phyloP scores from a whole-genome alignment of 345 rosid genomes.

The Salix brachista region DNA sequence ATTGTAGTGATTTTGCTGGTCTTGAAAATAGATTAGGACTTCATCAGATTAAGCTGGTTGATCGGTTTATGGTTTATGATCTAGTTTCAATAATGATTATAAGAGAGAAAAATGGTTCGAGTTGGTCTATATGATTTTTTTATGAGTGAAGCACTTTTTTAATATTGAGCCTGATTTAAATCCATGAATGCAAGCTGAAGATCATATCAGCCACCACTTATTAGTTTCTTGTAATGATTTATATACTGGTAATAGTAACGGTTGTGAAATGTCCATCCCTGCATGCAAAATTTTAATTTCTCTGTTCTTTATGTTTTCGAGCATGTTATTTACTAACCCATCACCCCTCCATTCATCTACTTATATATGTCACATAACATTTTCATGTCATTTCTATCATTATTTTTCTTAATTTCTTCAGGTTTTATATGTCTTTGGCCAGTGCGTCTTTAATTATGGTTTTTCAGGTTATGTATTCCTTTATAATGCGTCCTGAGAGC shows the following conservation, averaged over 20 bases:
- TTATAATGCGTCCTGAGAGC: constrained; percentile 61
- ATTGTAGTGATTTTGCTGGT: not conserved
- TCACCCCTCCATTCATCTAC: not conserved
- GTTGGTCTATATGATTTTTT: not conserved
- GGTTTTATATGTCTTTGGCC: not conserved
- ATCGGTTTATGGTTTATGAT: not conserved
- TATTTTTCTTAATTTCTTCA: not conserved
- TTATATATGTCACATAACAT: not conserved
- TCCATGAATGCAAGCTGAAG: not conserved
- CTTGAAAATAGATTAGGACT: not conserved
- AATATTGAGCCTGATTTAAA: not conserved
- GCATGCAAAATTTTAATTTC: not conserved
- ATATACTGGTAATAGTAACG: not conserved
- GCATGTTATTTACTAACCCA: not conserved
- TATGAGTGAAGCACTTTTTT: not conserved
- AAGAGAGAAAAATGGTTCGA: not conserved
- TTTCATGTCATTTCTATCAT: not conserved
- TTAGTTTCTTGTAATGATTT: not conserved
- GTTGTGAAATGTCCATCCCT: not conserved
- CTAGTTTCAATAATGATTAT: not conserved
- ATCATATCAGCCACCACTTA: not conserved
- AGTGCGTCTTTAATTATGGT: too few relatives aligned
- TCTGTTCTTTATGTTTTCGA: too few relatives aligned
- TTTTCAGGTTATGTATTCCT: constrained; percentile 40
- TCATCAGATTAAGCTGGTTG: not conserved